These are phyloP conservation scores for Blastocystis sp. DNA, from an alignment of 352 stramenopile species.

Conservation along the genomic window DNA sequence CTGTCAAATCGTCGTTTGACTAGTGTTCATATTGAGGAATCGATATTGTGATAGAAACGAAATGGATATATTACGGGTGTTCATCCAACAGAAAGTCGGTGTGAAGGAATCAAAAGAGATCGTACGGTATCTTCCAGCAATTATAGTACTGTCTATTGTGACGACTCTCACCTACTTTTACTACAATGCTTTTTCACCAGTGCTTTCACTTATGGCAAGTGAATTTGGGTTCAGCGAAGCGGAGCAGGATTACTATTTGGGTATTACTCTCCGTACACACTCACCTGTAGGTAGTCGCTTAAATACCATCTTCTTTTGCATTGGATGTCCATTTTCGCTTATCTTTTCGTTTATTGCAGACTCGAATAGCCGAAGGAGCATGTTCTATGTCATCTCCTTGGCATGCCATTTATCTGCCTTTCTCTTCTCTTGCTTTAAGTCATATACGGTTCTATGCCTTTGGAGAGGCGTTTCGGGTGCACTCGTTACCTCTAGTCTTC, in stretches of 20 bases:
- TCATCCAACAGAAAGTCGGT: constrained; percentile 44
- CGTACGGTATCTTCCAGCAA: constrained; percentile 19
- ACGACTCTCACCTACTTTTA: constrained; percentile 40
- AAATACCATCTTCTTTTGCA: constrained; percentile 46
- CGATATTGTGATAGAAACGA: background rate
- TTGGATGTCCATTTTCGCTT: constrained; percentile 20
- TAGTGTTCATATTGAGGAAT: background rate
- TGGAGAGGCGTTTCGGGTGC: constrained; percentile 52
- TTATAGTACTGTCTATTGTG: background rate
- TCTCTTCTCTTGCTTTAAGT: background rate
- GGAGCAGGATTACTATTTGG: constrained; percentile 24
- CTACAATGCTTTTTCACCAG: constrained; percentile 47
- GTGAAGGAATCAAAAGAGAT: constrained; percentile 39
- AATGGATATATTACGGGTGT: constrained; percentile 19
- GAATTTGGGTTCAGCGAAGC: constrained; percentile 53
- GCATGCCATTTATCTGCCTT: constrained; percentile 18
- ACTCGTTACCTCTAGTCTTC: constrained; percentile 12
- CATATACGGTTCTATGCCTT: constrained; percentile 4
- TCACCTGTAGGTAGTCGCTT: constrained; percentile 54
- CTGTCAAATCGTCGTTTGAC: background rate
- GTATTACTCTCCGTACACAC: background rate
- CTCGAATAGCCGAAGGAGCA: background rate
- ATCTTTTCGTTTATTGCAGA: constrained; percentile 50
- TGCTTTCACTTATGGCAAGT: constrained; percentile 15
- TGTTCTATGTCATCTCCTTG: constrained; percentile 11